Conservation (phyloP, 2,329 filamentous ascomycete genomes). For the Fusarium sp. region DNA sequence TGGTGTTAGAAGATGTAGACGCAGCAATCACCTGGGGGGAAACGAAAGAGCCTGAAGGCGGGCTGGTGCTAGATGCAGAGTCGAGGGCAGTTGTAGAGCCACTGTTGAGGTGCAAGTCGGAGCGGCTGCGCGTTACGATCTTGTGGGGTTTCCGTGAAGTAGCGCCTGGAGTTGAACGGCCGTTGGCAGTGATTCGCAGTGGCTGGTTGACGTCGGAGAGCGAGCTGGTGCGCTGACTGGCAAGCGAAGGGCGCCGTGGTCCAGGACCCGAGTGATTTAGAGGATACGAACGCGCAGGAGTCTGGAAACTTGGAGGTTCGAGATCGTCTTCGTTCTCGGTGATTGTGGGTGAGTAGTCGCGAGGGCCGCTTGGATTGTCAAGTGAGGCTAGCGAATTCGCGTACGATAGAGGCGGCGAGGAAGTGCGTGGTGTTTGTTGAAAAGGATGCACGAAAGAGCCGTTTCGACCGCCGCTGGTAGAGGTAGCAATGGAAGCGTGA, state of each 20-base stretch:
- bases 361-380: constrained; percentile 53
- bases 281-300: constrained; percentile 36
- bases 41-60: constrained; percentile 43
- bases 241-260: constrained; percentile 48
- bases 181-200: constrained; percentile 43
- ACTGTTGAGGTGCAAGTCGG: constrained; percentile 58
- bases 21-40: constrained; percentile 43
- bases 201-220: constrained; percentile 50
- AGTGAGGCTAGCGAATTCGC: constrained; percentile 66
- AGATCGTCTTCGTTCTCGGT: constrained; percentile 63
- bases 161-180: constrained; percentile 44
- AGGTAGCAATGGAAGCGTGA: constrained; percentile 66
- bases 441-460: constrained; percentile 71
- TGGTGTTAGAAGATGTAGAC: constrained; percentile 51
- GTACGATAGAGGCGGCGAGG: constrained; percentile 69
- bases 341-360: constrained; percentile 67
- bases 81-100: constrained; percentile 44
- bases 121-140: constrained; percentile 55
- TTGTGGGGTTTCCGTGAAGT: constrained; percentile 55
- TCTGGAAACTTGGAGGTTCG: constrained; percentile 38
- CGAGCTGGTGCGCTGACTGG: constrained; percentile 51
- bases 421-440: constrained; percentile 70
- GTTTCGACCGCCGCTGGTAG: constrained; percentile 62
- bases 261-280: constrained; percentile 32
- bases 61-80: constrained; percentile 43